These are phyloP conservation scores for Primulina eburnea DNA, from an alignment of 257 asterid genomes.

Conservation along the genomic window DNA sequence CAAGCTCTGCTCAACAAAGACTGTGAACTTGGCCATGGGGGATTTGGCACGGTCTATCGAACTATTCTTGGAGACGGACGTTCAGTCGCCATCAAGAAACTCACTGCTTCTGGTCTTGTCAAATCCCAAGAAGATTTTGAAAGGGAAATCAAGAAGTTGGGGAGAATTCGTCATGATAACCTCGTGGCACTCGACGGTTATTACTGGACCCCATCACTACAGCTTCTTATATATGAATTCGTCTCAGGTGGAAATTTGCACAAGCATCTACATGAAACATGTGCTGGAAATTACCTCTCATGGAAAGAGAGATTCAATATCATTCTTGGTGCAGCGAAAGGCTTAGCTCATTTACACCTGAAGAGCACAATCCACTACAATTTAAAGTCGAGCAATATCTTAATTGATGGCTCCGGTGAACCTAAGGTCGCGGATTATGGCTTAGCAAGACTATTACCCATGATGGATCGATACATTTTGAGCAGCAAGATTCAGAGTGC, in stretches of 20 bases:
- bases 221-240: conserved; percentile 78
- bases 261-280: conserved; percentile 70
- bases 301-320: conserved; percentile 77
- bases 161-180: conserved; percentile 56
- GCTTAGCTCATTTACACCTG: conserved; percentile 71
- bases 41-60: conserved; percentile 82
- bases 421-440: conserved; percentile 85
- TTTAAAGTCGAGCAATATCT: conserved; percentile 72
- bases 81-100: conserved; percentile 82
- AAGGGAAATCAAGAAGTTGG: conserved; percentile 66
- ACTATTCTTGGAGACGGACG: conserved; percentile 71
- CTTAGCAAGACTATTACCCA: conserved; percentile 68
- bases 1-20: conserved; percentile 83
- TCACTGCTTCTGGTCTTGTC: conserved; percentile 73
- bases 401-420: conserved; percentile 60
- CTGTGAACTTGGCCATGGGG: conserved; percentile 90
- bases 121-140: conserved; percentile 82
- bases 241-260: conserved; percentile 76
- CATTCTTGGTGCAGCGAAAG: conserved; percentile 73
- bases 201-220: conserved; percentile 86
- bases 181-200: conserved; percentile 78
- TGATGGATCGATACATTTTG: conserved; percentile 69
- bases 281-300: conserved; percentile 42
- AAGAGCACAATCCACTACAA: conserved; percentile 78
- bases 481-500: conserved; percentile 95